Evolutionary conservation across 768 basidiomycete genomes (phyloP).

Genomic region (Lactifluus echinatus): DNA sequence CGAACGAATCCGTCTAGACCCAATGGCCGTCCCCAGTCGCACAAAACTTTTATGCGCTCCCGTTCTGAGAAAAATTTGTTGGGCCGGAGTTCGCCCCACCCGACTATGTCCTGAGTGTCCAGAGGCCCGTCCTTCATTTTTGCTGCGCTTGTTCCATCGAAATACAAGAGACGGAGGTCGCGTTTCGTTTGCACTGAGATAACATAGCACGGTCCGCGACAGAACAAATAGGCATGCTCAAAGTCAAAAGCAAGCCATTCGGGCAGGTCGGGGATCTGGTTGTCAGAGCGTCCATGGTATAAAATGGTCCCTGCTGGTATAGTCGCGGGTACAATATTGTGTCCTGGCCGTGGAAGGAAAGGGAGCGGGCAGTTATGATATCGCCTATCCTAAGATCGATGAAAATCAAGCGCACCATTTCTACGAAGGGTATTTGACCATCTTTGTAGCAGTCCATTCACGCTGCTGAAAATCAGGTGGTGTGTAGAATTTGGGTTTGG

Average conservation of each 20-base stretch:
- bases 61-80: constrained; percentile 21
- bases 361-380: too few relatives aligned
- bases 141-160: constrained; percentile 16
- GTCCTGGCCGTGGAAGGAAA: too few relatives aligned
- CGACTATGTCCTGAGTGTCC: constrained; percentile 32
- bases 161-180: constrained; percentile 14
- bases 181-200: constrained; percentile 11
- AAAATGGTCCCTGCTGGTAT: constrained; percentile 17
- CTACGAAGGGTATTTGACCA: constrained; percentile 31
- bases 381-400: too few relatives aligned
- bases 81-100: constrained; percentile 25
- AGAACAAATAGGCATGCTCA: constrained; percentile 12
- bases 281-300: constrained; percentile 15
- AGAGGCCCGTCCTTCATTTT: constrained; percentile 26
- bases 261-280: not conserved
- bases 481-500: constrained; percentile 27
- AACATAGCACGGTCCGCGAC: not conserved
- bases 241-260: constrained; percentile 21
- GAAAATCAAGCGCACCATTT: constrained; percentile 10
- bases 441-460: constrained; percentile 30
- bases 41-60: constrained; percentile 26
- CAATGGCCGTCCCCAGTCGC: constrained; percentile 28
- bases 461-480: constrained; percentile 31
- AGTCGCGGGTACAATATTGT: constrained; percentile 11
- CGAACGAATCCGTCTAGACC: constrained; percentile 30